Evolutionary conservation across 2,329 filamentous ascomycete genomes (phyloP), one percentile per base, ranked within the genome.

Genomic region (Fusarium sarcochroum): DNA sequence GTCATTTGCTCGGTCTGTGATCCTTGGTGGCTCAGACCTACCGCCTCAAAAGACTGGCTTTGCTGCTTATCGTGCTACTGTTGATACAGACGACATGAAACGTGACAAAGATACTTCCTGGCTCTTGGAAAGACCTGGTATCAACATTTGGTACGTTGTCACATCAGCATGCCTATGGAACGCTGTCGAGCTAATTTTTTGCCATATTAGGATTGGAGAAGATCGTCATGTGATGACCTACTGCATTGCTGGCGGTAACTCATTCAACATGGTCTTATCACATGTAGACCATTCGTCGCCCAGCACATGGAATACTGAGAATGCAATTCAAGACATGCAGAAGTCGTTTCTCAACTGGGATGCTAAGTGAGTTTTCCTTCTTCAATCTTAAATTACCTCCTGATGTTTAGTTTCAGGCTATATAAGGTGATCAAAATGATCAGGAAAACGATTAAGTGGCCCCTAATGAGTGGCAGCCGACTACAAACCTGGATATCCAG

Each of bases 141-240:
- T 60, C 7, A 60, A 60, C 2, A 60, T 60, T 8, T 60, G 57
- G 57, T 59, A 23, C n/a, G n/a, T n/a, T n/a, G n/a, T n/a, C n/a
- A n/a, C n/a, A n/a, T n/a, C n/a, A n/a, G n/a, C n/a, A n/a, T n/a
- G n/a, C n/a, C n/a, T n/a, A n/a, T n/a, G n/a, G n/a, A n/a, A n/a
- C n/a, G n/a, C n/a, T n/a, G 2, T 6, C 2, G 0, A 34, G 5
- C 15, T 44, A 8, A 17, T 18, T 7, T 13, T 3, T 13, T 7
- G 21, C 3, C 34, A 6, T 1, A 6, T 2, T 0, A 59, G 57
- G 57, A 59, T 51, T 4, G 57, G 57, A 10, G 37, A 60, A 10
- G 57, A 44, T 11, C 54, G 57, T 0, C 57, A 60, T 1, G 57
- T 60, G 3, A 60, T 60, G 57, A 60, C 57, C 1, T 60, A 60